A percentile compares a stretch with the other conserved stretches of the same genome.
phyloP scores from a whole-genome alignment of 2,329 filamentous ascomycete species.

The Alternaria panax region DNA sequence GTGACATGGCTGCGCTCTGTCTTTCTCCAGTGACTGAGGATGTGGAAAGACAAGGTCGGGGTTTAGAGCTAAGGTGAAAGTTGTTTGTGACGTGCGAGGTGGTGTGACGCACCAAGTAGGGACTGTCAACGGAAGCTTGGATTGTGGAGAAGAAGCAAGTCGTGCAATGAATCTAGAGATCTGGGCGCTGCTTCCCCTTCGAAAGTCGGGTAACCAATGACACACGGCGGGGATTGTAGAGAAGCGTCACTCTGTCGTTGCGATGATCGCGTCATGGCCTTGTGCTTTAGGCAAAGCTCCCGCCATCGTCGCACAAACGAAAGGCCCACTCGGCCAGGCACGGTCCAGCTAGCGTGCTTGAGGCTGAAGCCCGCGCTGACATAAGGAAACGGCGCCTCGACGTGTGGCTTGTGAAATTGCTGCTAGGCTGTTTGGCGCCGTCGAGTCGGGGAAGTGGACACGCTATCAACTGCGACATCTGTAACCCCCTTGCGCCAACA shows the following conservation, averaged over 20 bases:
- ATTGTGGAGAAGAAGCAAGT: conserved; percentile 14
- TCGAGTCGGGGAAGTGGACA: conserved; percentile 40
- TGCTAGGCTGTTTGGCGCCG: conserved; percentile 14
- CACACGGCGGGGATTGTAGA: conserved; percentile 1
- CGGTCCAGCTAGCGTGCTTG: conserved; percentile 15
- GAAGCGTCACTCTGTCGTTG: conserved; percentile 24
- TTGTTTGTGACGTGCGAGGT: not conserved
- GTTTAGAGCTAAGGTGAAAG: not conserved
- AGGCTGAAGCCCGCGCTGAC: conserved; percentile 32
- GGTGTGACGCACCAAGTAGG: conserved; percentile 5
- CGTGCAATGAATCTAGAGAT: conserved; percentile 3
- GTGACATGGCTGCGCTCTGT: conserved; percentile 31
- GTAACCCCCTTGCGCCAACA: conserved; percentile 28
- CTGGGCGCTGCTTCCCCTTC: conserved; percentile 3
- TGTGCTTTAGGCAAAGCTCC: conserved; percentile 30
- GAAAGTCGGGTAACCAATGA: conserved; percentile 12
- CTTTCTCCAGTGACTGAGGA: not conserved
- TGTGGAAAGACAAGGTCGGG: not conserved
- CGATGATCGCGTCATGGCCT: conserved; percentile 44
- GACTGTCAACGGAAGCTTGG: not conserved
- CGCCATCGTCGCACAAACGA: conserved; percentile 7
- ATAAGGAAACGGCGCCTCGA: conserved; percentile 10
- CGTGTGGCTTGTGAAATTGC: conserved; percentile 6
- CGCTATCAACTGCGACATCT: conserved; percentile 26
- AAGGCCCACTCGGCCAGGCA: conserved; percentile 2